Evolutionary conservation across 179 eudicot species (phyloP), one percentile per base, ranked within the genome.

Genomic region (Silene vulgaris): DNA sequence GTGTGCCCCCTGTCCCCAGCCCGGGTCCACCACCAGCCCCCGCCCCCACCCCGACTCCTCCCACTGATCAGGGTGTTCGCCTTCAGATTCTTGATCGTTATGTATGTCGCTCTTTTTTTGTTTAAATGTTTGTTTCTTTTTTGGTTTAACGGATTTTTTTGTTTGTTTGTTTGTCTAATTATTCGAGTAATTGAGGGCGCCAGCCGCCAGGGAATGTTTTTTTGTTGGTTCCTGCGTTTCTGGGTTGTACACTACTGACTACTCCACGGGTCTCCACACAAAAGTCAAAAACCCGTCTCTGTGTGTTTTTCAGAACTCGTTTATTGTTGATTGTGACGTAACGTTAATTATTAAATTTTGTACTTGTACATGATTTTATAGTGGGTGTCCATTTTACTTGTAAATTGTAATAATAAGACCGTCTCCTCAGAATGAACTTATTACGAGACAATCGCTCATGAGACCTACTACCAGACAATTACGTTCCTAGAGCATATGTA

Each of bases 71-170:
- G 0, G 30, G 64, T 68, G 85, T 82, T 35, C 71, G 40, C 11
- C 75, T 82, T 29, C 82, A 72, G 32, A 72, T 82, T 68, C 80
- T 82, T 13, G 79, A 79, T 82, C 79, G 79, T 76, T 69, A 82
- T 82, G 85, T 82, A 75, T 21, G 81, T 78, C 37, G 16, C 26
- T 40, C 26, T 30, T 43, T 37, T 0, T 7, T 3, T 13, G 6
- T 1, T 65, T 14, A 21, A 0, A 3, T 56, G 3, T 5, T 0
- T 3, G 0, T 28, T n/a, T 56, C 35, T 50, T 0, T 45, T 11
- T 45, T 1, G 35, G 35, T 2, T 30, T 30, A 30, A 30, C 35
- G 3, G 1, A 48, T 48, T 13, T 62, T 11, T n/a, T n/a, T n/a
- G n/a, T 8, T 62, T 9, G 12, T 17, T 20, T 21, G 0, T 61